Percentiles rank a stretch among this genome's conserved stretches.
phyloP scores from a whole-genome alignment of 2,329 filamentous ascomycete genomes.

The Zymoseptoria brevis region DNA sequence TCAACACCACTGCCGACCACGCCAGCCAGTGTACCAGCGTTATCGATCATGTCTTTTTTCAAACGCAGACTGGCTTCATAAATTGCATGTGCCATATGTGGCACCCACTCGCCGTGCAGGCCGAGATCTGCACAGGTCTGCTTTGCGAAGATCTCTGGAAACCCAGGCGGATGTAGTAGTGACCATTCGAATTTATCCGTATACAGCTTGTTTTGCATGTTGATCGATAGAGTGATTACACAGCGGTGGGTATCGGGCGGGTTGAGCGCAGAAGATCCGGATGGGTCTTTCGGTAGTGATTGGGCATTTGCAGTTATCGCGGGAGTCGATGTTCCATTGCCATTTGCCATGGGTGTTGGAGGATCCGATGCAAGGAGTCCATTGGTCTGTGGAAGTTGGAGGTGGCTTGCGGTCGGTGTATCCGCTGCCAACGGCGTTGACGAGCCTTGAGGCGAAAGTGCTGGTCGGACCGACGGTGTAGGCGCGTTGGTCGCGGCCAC shows the following conservation, averaged over 20 bases:
- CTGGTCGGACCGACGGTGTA: slow-evolving; percentile 30
- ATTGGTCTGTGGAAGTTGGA: slow-evolving; percentile 43
- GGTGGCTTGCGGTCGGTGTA: slow-evolving; percentile 20
- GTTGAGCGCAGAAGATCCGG: slow-evolving; percentile 55
- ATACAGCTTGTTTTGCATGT: slow-evolving; percentile 82
- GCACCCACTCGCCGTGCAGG: slow-evolving; percentile 84
- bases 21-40: slow-evolving; percentile 52
- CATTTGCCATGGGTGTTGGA: slow-evolving; percentile 39
- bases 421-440: slow-evolving; percentile 33
- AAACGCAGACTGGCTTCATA: slow-evolving; percentile 87
- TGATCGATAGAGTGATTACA: slow-evolving; percentile 83
- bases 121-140: slow-evolving; percentile 89
- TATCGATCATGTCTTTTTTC: slow-evolving; percentile 95
- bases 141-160: slow-evolving; percentile 85
- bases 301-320: slow-evolving; percentile 64
- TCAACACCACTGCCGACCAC: slow-evolving; percentile 66
- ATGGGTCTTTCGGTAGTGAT: slow-evolving; percentile 39
- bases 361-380: slow-evolving; percentile 38
- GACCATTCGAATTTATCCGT: slow-evolving; percentile 99
- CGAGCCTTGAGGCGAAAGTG: slow-evolving; percentile 44
- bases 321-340: slow-evolving; percentile 35
- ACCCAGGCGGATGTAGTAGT: slow-evolving; percentile 79
- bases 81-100: slow-evolving; percentile 89
- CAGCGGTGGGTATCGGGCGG: slow-evolving; percentile 93
- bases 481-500: slow-evolving; percentile 24